A percentile compares a stretch with the other conserved stretches of the same genome.
These are phyloP conservation scores for Domatiomyces globalis DNA, from an alignment of 2,329 filamentous ascomycete species.

Conservation along the genomic window DNA sequence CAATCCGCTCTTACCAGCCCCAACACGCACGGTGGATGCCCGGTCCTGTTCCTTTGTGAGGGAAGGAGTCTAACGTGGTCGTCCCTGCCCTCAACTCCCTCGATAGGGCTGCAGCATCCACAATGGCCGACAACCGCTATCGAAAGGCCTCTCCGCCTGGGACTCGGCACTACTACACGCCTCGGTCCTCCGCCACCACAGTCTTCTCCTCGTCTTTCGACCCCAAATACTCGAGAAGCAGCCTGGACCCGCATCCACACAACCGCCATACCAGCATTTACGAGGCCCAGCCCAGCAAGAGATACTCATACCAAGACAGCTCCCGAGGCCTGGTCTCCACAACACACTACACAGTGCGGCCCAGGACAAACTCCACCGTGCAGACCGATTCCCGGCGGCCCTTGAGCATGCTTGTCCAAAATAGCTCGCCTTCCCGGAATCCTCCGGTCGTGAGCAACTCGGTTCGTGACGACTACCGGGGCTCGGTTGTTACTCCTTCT, in stretches of 20 bases:
- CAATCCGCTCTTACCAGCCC: background rate
- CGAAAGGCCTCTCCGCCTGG: constrained; percentile 8
- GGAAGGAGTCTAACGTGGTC: background rate
- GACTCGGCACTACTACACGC: constrained; percentile 7
- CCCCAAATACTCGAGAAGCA: background rate
- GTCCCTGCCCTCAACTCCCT: background rate
- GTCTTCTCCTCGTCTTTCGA: constrained; percentile 13
- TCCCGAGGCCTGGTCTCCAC: constrained; percentile 8
- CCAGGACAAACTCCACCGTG: constrained; percentile 15
- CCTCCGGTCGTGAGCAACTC: constrained; percentile 15
- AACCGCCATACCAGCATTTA: constrained; percentile 11
- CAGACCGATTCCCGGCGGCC: constrained; percentile 12
- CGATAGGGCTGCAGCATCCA: background rate
- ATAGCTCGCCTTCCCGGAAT: constrained; percentile 14
- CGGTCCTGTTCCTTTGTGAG: background rate
- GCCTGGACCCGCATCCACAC: background rate
- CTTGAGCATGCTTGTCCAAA: constrained; percentile 13
- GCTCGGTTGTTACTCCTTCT: constrained; percentile 4
- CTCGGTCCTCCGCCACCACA: constrained; percentile 14
- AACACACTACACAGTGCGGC: constrained; percentile 18
- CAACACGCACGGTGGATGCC: background rate
- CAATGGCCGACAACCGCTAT: constrained; percentile 14
- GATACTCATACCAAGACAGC: constrained; percentile 8
- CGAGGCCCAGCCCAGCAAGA: constrained; percentile 12
- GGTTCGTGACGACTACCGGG: constrained; percentile 11